A percentile compares a stretch with the other conserved stretches of the same genome.
These are phyloP conservation scores for Sporothrix pseudoabietina DNA, from an alignment of 2,329 filamentous ascomycete species.

Conservation along the genomic window DNA sequence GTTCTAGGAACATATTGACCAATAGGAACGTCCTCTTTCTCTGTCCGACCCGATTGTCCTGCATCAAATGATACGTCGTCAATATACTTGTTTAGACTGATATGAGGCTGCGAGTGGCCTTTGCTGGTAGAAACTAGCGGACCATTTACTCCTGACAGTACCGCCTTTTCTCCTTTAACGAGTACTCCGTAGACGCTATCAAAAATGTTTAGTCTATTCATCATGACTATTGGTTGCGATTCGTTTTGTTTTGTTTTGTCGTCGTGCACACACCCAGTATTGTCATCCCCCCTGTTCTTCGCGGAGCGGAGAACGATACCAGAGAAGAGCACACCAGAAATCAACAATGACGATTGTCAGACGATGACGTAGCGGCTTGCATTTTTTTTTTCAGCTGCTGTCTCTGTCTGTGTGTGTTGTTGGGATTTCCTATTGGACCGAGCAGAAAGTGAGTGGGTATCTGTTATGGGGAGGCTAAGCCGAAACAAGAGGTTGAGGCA, in stretches of 20 bases:
- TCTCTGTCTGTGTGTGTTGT: background rate
- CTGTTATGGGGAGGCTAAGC: background rate
- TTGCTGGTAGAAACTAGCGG: background rate
- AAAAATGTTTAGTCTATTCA: background rate
- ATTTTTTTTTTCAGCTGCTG: background rate
- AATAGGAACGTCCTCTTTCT: background rate
- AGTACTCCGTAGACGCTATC: background rate
- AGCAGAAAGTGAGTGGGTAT: background rate
- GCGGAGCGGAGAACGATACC: background rate
- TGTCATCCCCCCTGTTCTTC: background rate
- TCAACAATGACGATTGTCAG: slow-evolving; percentile 4
- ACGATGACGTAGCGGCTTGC: slow-evolving; percentile 1
- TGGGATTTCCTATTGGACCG: background rate
- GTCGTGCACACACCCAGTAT: background rate
- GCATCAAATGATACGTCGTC: background rate
- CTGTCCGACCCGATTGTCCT: background rate
- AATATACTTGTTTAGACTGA: background rate
- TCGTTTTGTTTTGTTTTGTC: background rate
- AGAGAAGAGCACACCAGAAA: background rate
- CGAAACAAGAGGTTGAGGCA: background rate
- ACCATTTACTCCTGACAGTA: background rate
- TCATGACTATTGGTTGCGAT: background rate
- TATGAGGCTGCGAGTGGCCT: background rate
- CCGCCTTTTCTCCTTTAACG: background rate
- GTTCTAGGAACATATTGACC: background rate